phyloP scores from a whole-genome alignment of 164 flowering plant genomes.

The Aristolochia fimbriata region DNA sequence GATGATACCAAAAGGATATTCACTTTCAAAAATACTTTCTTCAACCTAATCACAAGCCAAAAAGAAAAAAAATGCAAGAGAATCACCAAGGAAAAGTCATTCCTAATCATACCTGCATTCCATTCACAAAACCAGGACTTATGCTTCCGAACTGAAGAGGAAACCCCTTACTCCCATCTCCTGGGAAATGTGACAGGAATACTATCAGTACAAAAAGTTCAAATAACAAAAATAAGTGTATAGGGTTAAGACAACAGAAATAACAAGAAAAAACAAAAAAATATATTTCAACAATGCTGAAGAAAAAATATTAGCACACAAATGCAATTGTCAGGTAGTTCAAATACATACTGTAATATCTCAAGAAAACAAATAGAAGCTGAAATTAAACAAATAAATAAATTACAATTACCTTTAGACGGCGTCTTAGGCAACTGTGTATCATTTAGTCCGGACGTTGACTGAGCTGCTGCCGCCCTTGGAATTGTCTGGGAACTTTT shows the following conservation, averaged over 20 bases:
- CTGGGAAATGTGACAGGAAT: constrained; percentile 19
- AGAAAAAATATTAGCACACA: no score
- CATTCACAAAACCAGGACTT: constrained; percentile 14
- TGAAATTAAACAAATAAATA: background rate
- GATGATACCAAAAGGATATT: no score
- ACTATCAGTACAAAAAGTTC: constrained; percentile 1
- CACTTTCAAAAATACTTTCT: no score
- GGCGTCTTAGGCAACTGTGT: constrained; percentile 32
- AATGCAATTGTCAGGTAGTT: no score
- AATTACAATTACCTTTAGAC: constrained; percentile 34
- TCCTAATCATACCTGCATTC: constrained; percentile 13
- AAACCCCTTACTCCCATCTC: constrained; percentile 27
- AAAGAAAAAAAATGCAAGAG: no score
- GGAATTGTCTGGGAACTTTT: constrained; percentile 40
- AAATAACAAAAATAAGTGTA: background rate
- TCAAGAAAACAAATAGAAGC: no score
- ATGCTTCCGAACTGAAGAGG: constrained; percentile 18
- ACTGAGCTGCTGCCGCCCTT: constrained; percentile 43
- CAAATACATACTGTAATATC: no score
- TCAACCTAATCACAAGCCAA: no score
- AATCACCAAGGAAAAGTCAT: no score
- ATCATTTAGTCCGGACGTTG: constrained; percentile 32
- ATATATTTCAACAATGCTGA: no score
- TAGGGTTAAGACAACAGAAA: no score
- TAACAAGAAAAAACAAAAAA: no score